phyloP scores from a whole-genome alignment of 2,329 filamentous ascomycete species.

The Aspergillus pseudoviridinutans region DNA sequence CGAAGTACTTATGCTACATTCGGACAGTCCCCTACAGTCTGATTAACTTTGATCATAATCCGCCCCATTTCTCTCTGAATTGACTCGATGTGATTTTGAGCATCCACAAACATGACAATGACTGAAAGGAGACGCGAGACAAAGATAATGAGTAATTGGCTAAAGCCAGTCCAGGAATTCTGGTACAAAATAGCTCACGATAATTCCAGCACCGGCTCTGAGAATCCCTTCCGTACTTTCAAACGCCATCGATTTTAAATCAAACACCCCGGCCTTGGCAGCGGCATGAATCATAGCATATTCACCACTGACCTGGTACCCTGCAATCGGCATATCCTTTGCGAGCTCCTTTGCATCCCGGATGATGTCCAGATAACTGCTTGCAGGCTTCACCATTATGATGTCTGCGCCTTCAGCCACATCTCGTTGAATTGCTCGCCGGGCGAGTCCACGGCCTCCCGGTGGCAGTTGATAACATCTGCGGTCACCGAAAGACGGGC shows the following conservation, averaged over 20 bases:
- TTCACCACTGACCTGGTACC: slow-evolving; percentile 96
- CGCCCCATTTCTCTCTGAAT: background rate
- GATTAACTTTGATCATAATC: background rate
- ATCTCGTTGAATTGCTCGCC: slow-evolving; percentile 84
- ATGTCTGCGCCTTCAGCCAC: slow-evolving; percentile 93
- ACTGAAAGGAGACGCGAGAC: background rate
- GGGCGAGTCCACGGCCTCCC: slow-evolving; percentile 83
- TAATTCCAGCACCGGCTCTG: slow-evolving; percentile 85
- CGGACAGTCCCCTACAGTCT: background rate
- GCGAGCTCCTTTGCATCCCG: slow-evolving; percentile 94
- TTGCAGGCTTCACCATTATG: slow-evolving; percentile 98
- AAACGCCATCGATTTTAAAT: slow-evolving; percentile 89
- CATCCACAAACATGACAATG: background rate
- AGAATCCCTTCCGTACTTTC: slow-evolving; percentile 93
- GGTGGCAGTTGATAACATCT: slow-evolving; percentile 96
- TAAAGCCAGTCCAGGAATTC: slow-evolving; percentile 63
- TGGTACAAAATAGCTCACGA: slow-evolving; percentile 92
- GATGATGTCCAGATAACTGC: slow-evolving; percentile 95
- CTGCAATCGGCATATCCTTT: slow-evolving; percentile 84
- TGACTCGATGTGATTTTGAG: background rate
- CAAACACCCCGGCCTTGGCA: slow-evolving; percentile 94
- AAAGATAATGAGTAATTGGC: background rate
- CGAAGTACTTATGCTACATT: background rate
- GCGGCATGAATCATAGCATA: slow-evolving; percentile 97
- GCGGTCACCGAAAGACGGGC: slow-evolving; percentile 87